Base-by-base conservation (phyloP, 2,329 filamentous ascomycete species). In the Ascosphaera acerosa region DNA sequence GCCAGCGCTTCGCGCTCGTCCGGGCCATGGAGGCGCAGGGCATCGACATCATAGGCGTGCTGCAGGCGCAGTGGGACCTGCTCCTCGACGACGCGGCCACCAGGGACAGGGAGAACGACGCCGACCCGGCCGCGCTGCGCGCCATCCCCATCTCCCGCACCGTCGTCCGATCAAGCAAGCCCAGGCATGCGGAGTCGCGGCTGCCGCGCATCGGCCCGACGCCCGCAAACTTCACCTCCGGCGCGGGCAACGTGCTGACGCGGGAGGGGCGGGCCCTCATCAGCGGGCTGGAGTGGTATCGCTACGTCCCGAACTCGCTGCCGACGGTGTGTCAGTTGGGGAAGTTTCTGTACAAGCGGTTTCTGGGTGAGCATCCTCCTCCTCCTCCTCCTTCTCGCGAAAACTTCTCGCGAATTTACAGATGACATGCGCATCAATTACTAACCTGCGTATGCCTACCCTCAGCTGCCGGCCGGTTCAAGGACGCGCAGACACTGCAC, bases 221-320 rank as follows among this genome's bases (percentile, higher is more conserved):
- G 33, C 69, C 63, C 44, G 55, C 63, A 4, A 68, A 75, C 36
- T 76, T 90, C 43, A 66, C 82, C 32, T n/a, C n/a, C n/a, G n/a
- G n/a, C n/a, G n/a, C n/a, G n/a, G 70, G 71, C 3, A 65, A 68
- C 2, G 58, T 68, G 10, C 35, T 51, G 6, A 54, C 70, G 6
- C 60, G 68, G 5, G 51, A 60, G 27, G 66, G 74, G 35, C 72
- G 84, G 37, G 66, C 73, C 19, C 60, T 91, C 32, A 78, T 92
- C 29, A 65, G 74, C 34, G 70, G 76, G 22, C 54, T 92, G 35
- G 76, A 89, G 44, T 94, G 84, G 82, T 71, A 84, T 47, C 55
- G 77, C 35, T 62, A 77, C 34, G 64, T 84, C 6, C 66, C 75
- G 31, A 72, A 66, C 9, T 62, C 76, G 33, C 82, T 74, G 71